These are phyloP conservation scores for Thamnidium elegans DNA, from an alignment of 192 early-diverging fungal species.

Conservation along the genomic window DNA sequence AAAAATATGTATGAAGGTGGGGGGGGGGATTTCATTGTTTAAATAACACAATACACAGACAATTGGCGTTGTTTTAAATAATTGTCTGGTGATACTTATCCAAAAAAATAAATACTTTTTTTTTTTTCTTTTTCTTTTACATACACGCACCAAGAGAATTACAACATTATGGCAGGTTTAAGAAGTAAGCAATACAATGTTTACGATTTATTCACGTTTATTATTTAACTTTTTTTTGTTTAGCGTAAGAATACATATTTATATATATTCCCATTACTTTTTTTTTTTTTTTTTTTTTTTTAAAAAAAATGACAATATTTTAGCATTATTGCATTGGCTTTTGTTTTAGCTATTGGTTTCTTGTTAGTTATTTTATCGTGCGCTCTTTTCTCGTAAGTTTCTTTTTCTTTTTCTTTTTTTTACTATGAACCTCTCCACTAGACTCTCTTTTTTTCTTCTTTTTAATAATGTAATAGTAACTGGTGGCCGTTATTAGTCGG, in stretches of 20 bases:
- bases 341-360: conserved; percentile 89
- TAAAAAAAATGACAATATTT: neutral
- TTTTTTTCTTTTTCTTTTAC: no score
- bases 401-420: neutral
- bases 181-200: conserved; percentile 25
- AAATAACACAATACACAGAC: no score
- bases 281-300: conserved; percentile 2
- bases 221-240: neutral
- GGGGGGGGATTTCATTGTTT: no score
- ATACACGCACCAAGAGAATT: no score
- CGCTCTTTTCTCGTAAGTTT: conserved; percentile 78
- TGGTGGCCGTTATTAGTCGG: conserved; percentile 94
- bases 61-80: no score
- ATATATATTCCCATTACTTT: neutral
- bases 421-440: neutral
- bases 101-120: no score
- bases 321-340: conserved; percentile 84
- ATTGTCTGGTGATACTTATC: no score
- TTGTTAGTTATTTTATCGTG: conserved; percentile 93
- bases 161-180: conserved; percentile 26
- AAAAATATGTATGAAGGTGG: no score
- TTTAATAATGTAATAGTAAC: conserved; percentile 59
- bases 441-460: no score
- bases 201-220: neutral
- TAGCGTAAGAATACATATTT: conserved; percentile 23